Base-by-base conservation (phyloP, 164 flowering plant genomes). In the Umbilicus rupestris region DNA sequence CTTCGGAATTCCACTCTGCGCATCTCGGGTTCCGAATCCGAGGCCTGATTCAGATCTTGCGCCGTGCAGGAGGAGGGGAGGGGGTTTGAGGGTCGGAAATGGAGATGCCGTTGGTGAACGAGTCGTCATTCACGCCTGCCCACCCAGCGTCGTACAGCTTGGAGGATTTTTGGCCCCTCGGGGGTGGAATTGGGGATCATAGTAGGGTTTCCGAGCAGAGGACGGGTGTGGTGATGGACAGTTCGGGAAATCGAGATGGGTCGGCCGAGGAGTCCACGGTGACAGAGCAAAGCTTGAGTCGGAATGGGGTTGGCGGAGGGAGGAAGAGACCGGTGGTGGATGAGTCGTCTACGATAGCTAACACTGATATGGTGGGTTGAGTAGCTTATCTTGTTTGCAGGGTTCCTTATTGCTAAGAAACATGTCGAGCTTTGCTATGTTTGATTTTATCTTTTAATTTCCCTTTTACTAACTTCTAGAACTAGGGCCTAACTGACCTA, bases 51-150 rank as follows among this genome's bases (percentile, higher is more conserved):
- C 44, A 41, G 44, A 41, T 41, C 44, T 41, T 35, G 17, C 8
- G 16, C n/a, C n/a, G n/a, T n/a, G n/a, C n/a, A n/a, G n/a, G n/a
- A n/a, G n/a, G n/a, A n/a, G n/a, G n/a, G n/a, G n/a, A n/a, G n/a
- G n/a, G n/a, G n/a, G n/a, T n/a, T 50, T 24, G 57, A 50, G 57
- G 7, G 20, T 19, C 57, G 57, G 57, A 50, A 50, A 92, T 92
- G 98, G 96, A 92, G 78, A 89, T 87, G 57, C 86, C 87, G 26
- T 67, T 88, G 68, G 72, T 85, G 59, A 82, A 78, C 58, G 89
- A 81, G 45, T 76, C 81, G 9, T 83, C 90, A 0, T 85, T 86
- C 68, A 72, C 92, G 0, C 75, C 86, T 0, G 84, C 89, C 0
- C 83, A 81, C 68, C 81, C 82, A 0, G 75, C 89, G 0, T 74